These are phyloP conservation scores for Kregervanrija fluxuum DNA, from an alignment of 805 yeast species.

Conservation along the genomic window DNA sequence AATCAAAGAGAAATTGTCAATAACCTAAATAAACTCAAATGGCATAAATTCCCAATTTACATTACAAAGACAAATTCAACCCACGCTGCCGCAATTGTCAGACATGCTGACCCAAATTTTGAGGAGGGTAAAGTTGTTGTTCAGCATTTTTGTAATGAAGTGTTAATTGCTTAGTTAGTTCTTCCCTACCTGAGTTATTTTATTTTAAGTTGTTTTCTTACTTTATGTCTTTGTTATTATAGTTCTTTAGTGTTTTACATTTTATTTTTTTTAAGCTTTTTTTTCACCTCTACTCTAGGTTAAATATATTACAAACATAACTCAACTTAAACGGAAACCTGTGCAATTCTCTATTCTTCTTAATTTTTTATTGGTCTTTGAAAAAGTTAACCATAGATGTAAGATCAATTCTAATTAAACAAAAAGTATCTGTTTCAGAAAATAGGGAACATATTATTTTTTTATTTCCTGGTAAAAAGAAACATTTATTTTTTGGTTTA, in stretches of 20 bases:
- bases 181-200: background rate
- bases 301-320: too few species aligned
- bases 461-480: slow-evolving; percentile 1
- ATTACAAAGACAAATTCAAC: slow-evolving; percentile 60
- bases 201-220: too few species aligned
- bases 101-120: slow-evolving; percentile 48
- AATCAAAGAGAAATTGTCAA: slow-evolving; percentile 46
- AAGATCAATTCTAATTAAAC: slow-evolving; percentile 5
- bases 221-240: too few species aligned
- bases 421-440: slow-evolving; percentile 2
- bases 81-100: slow-evolving; percentile 77
- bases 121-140: slow-evolving; percentile 67
- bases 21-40: slow-evolving; percentile 49
- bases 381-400: background rate
- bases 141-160: slow-evolving; percentile 47
- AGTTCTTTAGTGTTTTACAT: too few species aligned
- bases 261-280: too few species aligned
- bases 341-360: background rate
- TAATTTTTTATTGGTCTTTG: background rate
- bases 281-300: too few species aligned
- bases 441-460: slow-evolving; percentile 10
- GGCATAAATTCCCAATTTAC: slow-evolving; percentile 68
- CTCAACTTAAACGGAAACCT: too few species aligned
- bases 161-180: background rate
- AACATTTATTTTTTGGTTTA: slow-evolving; percentile 4